Percentiles rank a stretch among this genome's conserved stretches.
These are phyloP conservation scores for Hyphopichia pseudoburtonii DNA, from an alignment of 1,139 yeast species.

Conservation along the genomic window DNA sequence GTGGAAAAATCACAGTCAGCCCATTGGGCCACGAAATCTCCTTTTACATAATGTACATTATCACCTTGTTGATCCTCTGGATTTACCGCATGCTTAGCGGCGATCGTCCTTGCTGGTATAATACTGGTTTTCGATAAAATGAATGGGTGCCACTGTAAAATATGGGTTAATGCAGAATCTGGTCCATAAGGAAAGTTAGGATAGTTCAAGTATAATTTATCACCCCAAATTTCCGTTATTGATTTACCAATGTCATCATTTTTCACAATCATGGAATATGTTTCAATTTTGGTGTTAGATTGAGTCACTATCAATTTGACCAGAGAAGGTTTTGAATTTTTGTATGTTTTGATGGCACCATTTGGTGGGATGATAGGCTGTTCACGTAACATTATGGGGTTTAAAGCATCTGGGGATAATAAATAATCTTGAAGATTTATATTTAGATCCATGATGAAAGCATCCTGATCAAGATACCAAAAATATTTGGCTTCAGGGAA, in stretches of 20 bases:
- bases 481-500: conserved; percentile 83
- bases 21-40: conserved; percentile 66
- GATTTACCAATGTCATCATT: conserved; percentile 66
- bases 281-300: conserved; percentile 56
- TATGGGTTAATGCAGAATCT: conserved; percentile 71
- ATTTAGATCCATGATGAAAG: conserved; percentile 65
- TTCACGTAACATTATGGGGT: conserved; percentile 59
- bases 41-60: conserved; percentile 47
- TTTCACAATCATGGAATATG: conserved; percentile 66
- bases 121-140: conserved; percentile 70
- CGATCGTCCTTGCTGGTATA: conserved; percentile 54
- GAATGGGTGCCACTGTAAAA: conserved; percentile 92
- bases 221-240: conserved; percentile 74
- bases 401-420: conserved; percentile 55
- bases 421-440: conserved; percentile 58
- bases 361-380: conserved; percentile 68
- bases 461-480: conserved; percentile 80
- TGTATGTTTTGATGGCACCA: conserved; percentile 71
- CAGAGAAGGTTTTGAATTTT: conserved; percentile 52
- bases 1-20: conserved; percentile 48
- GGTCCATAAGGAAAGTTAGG: conserved; percentile 60
- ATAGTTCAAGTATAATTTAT: conserved; percentile 66
- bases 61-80: conserved; percentile 11
- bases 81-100: conserved; percentile 33
- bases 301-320: conserved; percentile 68